Conservation (phyloP, 2,329 filamentous ascomycete species). For the Colletotrichum abscissum region DNA sequence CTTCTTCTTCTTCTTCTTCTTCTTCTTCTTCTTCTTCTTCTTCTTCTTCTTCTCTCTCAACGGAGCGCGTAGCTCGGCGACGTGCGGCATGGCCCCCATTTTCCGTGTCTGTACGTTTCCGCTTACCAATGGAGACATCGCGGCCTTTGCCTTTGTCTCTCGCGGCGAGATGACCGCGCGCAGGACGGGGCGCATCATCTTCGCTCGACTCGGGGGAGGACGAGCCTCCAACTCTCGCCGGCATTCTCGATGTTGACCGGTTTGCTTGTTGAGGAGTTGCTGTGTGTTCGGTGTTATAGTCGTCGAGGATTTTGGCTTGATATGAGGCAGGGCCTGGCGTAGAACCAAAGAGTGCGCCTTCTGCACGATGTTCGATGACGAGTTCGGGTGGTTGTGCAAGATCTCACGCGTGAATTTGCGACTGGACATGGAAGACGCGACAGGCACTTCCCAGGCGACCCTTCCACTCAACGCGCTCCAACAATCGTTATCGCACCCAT, state of each 20-base stretch:
- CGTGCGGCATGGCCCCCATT: conserved; percentile 22
- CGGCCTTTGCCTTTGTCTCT: conserved; percentile 43
- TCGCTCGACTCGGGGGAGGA: conserved; percentile 33
- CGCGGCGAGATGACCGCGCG: conserved; percentile 39
- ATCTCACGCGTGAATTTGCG: conserved; percentile 16
- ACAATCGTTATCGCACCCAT: neutral
- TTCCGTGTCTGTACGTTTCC: conserved; percentile 33
- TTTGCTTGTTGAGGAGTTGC: neutral
- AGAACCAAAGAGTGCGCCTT: neutral
- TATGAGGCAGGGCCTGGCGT: neutral
- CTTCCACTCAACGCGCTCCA: conserved; percentile 33
- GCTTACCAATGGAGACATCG: conserved; percentile 30
- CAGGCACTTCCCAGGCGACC: conserved; percentile 14
- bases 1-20: neutral
- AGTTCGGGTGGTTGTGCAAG: neutral
- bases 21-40: conserved; percentile 29
- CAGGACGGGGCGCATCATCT: conserved; percentile 8
- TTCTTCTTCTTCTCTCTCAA: conserved; percentile 26
- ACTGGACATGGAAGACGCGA: conserved; percentile 34
- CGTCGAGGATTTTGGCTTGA: neutral
- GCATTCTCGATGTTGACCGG: conserved; percentile 11
- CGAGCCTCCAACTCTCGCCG: conserved; percentile 25
- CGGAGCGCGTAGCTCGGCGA: conserved; percentile 34
- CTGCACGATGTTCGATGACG: neutral
- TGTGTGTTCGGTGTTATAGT: neutral